phyloP scores from a whole-genome alignment of 257 asterid species.

The Prunella vulgaris region DNA sequence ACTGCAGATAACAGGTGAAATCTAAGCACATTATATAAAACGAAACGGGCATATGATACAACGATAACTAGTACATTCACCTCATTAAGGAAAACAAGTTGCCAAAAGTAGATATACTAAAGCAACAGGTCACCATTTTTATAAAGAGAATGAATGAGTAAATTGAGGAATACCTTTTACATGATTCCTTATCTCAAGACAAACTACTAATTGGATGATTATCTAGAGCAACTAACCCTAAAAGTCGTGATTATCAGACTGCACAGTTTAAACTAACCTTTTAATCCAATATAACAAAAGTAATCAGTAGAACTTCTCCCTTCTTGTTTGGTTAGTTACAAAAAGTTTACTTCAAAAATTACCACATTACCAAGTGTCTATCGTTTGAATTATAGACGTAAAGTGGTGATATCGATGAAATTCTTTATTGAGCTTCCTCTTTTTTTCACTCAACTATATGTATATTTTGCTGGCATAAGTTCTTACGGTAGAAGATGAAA shows the following conservation, averaged over 20 bases:
- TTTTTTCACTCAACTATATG: not conserved
- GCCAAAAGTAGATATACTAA: not conserved
- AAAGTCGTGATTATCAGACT: not conserved
- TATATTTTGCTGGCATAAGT: not conserved
- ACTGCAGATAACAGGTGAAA: conserved; percentile 40
- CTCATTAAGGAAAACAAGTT: not conserved
- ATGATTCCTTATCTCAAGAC: not conserved
- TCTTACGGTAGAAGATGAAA: not conserved
- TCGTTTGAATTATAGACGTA: not conserved
- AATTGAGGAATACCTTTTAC: not conserved
- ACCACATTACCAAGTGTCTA: not conserved
- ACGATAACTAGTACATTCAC: not conserved
- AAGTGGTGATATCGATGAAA: not conserved
- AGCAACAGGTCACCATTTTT: not conserved
- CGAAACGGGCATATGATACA: not conserved
- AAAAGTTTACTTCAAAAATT: no score
- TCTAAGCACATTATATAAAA: not conserved
- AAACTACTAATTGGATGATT: not conserved
- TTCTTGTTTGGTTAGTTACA: not conserved
- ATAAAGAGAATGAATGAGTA: not conserved
- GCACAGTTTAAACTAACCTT: not conserved
- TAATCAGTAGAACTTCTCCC: not conserved
- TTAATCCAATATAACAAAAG: not conserved
- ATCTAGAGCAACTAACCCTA: not conserved
- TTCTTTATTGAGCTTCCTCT: not conserved